phyloP scores from a whole-genome alignment of 1,284 basidiomycete genomes.

The Macrocystidia cucumis region DNA sequence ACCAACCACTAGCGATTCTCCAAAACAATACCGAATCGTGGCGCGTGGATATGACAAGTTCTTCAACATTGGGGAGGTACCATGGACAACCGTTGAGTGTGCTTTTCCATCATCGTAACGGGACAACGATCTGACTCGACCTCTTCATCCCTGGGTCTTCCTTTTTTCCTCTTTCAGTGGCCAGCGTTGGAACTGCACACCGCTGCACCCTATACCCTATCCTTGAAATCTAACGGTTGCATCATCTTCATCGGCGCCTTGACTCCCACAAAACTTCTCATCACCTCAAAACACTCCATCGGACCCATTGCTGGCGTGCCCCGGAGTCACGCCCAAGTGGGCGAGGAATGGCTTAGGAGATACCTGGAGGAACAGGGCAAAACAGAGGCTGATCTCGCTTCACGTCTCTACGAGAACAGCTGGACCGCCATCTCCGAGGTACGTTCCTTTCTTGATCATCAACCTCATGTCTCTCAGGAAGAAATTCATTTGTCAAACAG shows the following conservation, averaged over 20 bases:
- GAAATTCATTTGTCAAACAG: slow-evolving; percentile 19
- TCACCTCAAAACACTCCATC: slow-evolving; percentile 91
- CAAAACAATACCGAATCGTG: slow-evolving; percentile 61
- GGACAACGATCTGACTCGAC: too few relatives aligned
- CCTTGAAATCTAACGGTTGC: slow-evolving; percentile 96
- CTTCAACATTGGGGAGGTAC: slow-evolving; percentile 95
- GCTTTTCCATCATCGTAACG: slow-evolving; percentile 3
- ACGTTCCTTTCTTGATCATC: slow-evolving; percentile 14
- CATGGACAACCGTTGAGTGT: slow-evolving; percentile 80
- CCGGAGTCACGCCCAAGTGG: slow-evolving; percentile 70
- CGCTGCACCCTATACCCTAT: slow-evolving; percentile 77
- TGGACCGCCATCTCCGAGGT: slow-evolving; percentile 93
- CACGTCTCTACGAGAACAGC: slow-evolving; percentile 72
- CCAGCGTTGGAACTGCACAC: slow-evolving; percentile 66
- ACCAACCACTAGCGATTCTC: slow-evolving; percentile 9
- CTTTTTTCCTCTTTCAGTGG: slow-evolving; percentile 52
- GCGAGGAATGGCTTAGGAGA: slow-evolving; percentile 75
- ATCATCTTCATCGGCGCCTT: slow-evolving; percentile 95
- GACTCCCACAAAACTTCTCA: slow-evolving; percentile 65
- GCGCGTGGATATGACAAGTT: slow-evolving; percentile 98
- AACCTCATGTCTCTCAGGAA: neutral
- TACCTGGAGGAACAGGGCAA: slow-evolving; percentile 64
- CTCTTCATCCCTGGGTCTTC: too few relatives aligned
- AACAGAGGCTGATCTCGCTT: slow-evolving; percentile 71
- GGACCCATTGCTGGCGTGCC: slow-evolving; percentile 36